Percentiles rank a stretch among this genome's conserved stretches.
Evolutionary conservation across 192 early-diverging fungal species (phyloP).

Genomic region (Entomortierella parvispora): DNA sequence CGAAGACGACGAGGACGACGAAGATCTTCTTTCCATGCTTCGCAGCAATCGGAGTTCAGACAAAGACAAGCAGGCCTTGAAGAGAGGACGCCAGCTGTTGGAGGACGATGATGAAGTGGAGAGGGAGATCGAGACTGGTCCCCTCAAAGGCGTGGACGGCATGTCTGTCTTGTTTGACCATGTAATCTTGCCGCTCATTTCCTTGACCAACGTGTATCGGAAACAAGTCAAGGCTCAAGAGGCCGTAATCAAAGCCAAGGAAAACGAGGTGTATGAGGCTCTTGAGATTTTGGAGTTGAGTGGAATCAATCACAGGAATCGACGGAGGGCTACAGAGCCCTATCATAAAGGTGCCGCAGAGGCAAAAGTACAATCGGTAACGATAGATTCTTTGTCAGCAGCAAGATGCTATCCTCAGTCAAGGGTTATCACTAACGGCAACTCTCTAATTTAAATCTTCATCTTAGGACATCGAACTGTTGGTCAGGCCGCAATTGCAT

Average conservation of each 20-base stretch:
- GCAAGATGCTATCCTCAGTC: neutral
- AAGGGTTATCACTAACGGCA: neutral
- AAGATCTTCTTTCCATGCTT: neutral
- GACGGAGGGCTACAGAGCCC: conserved; percentile 25
- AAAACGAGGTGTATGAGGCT: conserved; percentile 42
- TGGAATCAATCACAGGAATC: conserved; percentile 28
- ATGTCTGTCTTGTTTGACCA: conserved; percentile 36
- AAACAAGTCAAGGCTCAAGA: conserved; percentile 18
- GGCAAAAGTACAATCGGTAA: conserved; percentile 28
- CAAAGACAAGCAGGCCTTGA: too few relatives aligned
- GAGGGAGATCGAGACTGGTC: neutral
- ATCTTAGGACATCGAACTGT: conserved; percentile 22
- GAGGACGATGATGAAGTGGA: neutral
- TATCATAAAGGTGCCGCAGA: conserved; percentile 22
- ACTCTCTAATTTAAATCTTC: neutral
- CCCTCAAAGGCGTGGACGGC: conserved; percentile 19
- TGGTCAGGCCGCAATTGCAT: conserved; percentile 5
- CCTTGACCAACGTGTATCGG: conserved; percentile 33
- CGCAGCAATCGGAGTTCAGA: too few relatives aligned
- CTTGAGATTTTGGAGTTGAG: conserved; percentile 39
- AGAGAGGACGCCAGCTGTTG: neutral
- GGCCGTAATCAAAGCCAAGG: conserved; percentile 28
- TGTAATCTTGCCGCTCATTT: conserved; percentile 28
- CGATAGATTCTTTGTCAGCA: neutral
- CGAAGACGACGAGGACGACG: conserved; percentile 9